Evolutionary conservation across 768 basidiomycete genomes (phyloP).

Genomic region (Leucosporidium yakuticum): DNA sequence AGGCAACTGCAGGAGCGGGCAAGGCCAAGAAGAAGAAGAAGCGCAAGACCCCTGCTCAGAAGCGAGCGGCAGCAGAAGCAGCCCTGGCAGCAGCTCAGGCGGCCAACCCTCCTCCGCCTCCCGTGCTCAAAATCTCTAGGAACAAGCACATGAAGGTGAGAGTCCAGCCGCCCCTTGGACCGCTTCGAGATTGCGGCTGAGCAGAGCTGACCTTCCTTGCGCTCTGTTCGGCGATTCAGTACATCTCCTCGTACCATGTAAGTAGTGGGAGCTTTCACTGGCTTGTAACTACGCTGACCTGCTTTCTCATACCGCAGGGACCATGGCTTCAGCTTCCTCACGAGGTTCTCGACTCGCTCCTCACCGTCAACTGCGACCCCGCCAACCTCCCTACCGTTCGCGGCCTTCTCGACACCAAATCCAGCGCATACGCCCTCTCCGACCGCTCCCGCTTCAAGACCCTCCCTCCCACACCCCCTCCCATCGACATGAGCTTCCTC

Average conservation of each 20-base stretch:
- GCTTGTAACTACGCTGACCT: constrained; percentile 10
- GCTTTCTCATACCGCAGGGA: constrained; percentile 52
- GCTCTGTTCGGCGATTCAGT: constrained; percentile 5
- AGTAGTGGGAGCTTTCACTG: background rate
- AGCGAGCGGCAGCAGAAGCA: constrained; percentile 10
- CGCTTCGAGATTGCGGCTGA: constrained; percentile 53
- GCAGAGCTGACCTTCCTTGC: background rate
- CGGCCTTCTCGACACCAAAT: constrained; percentile 14
- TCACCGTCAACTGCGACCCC: constrained; percentile 69
- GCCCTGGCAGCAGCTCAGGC: background rate
- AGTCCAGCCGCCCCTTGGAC: constrained; percentile 43
- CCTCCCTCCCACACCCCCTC: constrained; percentile 47
- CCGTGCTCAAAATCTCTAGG: constrained; percentile 59
- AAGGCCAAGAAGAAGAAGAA: constrained; percentile 27
- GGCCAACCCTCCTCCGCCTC: constrained; percentile 41
- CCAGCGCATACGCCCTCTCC: constrained; percentile 39
- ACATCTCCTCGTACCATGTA: constrained; percentile 18
- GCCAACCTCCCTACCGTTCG: constrained; percentile 45
- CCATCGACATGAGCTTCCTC: constrained; percentile 35
- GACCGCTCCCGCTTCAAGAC: constrained; percentile 28
- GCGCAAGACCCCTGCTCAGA: constrained; percentile 25
- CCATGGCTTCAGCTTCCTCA: constrained; percentile 86
- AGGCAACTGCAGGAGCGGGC: background rate
- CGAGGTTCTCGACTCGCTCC: constrained; percentile 74
- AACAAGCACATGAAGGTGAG: constrained; percentile 94